Conservation (phyloP, 2,329 filamentous ascomycete genomes). For the Trichoderma lentiforme region DNA sequence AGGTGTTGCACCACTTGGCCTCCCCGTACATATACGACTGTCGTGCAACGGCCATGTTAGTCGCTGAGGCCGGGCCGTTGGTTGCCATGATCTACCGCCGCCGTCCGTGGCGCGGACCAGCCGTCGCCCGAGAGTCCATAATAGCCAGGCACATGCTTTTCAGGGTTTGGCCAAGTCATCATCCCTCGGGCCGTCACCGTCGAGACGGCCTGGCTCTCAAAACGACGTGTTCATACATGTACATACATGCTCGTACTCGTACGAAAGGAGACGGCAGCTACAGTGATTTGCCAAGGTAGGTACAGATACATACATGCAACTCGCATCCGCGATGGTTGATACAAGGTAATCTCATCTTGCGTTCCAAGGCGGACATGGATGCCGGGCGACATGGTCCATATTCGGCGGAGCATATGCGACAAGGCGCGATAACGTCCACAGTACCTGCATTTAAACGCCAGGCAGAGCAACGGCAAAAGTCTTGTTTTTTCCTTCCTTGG, state of each 20-base stretch:
- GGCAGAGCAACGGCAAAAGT: background rate
- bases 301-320: background rate
- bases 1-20: background rate
- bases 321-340: background rate
- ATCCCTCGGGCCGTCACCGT: background rate
- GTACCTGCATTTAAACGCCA: slow-evolving; percentile 12
- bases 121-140: background rate
- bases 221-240: background rate
- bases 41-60: background rate
- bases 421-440: background rate
- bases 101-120: slow-evolving; percentile 13
- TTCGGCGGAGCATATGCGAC: background rate
- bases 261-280: background rate
- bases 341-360: background rate
- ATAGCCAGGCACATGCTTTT: slow-evolving; percentile 2
- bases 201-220: background rate
- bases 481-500: background rate
- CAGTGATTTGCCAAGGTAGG: background rate
- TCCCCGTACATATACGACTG: slow-evolving; percentile 8
- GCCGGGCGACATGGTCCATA: background rate
- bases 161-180: background rate
- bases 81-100: slow-evolving; percentile 16
- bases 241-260: background rate
- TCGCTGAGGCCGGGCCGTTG: slow-evolving; percentile 1
- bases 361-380: background rate